A percentile compares a stretch with the other conserved stretches of the same genome.
Conservation (phyloP, 495 filamentous ascomycete genomes). For the Arthonia radiata region DNA sequence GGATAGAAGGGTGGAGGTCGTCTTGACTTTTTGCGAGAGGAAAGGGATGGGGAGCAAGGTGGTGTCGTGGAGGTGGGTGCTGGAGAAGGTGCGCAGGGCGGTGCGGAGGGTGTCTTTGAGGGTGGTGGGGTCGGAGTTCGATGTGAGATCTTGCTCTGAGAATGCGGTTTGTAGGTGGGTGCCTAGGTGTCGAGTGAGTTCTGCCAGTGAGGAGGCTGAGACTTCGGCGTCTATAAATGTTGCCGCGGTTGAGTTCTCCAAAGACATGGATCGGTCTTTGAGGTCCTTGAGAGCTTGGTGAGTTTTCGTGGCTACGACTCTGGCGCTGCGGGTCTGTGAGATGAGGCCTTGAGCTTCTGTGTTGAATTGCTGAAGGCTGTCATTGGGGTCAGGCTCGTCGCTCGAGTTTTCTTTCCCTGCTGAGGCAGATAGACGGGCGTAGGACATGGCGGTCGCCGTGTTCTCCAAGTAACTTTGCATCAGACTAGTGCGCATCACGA, state of each 20-base stretch:
- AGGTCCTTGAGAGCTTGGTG: constrained; percentile 56
- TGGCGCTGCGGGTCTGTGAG: constrained; percentile 52
- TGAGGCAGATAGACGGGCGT: too few relatives aligned
- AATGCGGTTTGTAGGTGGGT: constrained; percentile 36
- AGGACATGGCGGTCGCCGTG: constrained; percentile 38
- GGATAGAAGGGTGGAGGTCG: too few relatives aligned
- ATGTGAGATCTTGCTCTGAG: constrained; percentile 43
- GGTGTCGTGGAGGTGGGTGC: constrained; percentile 34
- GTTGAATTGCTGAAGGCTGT: constrained; percentile 39
- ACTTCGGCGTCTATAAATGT: constrained; percentile 36
- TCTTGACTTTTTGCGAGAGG: too few relatives aligned
- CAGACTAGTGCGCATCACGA: constrained; percentile 42
- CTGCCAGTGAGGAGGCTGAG: constrained; percentile 37
- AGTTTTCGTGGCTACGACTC: constrained; percentile 63
- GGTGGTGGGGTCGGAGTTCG: constrained; percentile 16
- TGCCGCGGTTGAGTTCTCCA: constrained; percentile 29
- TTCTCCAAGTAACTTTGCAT: constrained; percentile 70
- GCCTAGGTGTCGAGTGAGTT: constrained; percentile 40
- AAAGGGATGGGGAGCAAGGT: constrained; percentile 46
- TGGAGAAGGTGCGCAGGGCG: constrained; percentile 39
- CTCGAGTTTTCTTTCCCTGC: constrained; percentile 11
- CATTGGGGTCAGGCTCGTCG: constrained; percentile 27
- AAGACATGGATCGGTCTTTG: constrained; percentile 47
- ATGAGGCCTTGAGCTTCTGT: constrained; percentile 47
- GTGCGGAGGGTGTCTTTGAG: constrained; percentile 37